phyloP scores from a whole-genome alignment of 2,329 filamentous ascomycete genomes.

The Pestalotiopsis sp. region DNA sequence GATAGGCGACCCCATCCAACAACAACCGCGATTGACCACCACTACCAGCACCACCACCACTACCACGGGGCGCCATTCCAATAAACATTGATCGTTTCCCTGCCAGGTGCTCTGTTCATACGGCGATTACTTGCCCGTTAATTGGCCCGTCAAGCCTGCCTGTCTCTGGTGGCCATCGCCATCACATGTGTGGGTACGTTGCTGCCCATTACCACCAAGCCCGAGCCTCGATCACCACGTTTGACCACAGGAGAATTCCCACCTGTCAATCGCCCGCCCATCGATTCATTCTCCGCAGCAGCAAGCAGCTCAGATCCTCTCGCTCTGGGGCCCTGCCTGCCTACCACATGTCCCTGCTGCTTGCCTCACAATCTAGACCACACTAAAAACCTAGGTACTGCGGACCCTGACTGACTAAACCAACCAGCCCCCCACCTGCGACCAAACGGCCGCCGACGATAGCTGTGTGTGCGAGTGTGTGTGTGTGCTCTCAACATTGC shows the following conservation, averaged over 20 bases:
- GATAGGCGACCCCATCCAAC: no score
- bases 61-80: no score
- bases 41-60: no score
- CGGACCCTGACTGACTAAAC: neutral
- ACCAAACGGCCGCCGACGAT: neutral
- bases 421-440: neutral
- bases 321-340: neutral
- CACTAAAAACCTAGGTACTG: neutral
- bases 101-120: no score
- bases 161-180: no score
- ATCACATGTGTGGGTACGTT: no score
- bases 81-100: no score
- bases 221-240: neutral
- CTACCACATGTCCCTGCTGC: neutral
- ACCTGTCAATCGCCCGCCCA: neutral
- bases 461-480: neutral
- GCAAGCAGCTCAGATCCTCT: neutral
- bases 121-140: no score
- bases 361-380: neutral
- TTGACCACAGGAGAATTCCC: neutral
- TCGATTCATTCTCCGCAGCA: no score
- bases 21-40: no score
- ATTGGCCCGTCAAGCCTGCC: no score
- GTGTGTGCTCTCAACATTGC: neutral
- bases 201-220: neutral